phyloP scores from a whole-genome alignment of 352 stramenopile genomes.

The Phytopythium aichiense region DNA sequence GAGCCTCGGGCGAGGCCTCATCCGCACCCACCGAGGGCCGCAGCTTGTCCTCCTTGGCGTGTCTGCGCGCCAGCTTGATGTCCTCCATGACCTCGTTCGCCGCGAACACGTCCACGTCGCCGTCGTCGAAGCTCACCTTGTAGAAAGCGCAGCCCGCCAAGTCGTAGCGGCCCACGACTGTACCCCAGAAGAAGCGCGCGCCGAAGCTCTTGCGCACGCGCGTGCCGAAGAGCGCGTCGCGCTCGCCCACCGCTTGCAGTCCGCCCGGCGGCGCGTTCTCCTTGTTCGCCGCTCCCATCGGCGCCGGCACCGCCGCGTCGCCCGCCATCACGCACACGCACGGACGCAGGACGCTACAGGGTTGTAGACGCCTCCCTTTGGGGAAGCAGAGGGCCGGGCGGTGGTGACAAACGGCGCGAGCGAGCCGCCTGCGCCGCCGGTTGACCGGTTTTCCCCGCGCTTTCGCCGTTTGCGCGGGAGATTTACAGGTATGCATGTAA shows the following conservation, averaged over 20 bases:
- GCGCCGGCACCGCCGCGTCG: not conserved
- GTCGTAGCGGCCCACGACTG: slow-evolving; percentile 50
- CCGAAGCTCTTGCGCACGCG: slow-evolving; percentile 72
- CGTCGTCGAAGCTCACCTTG: slow-evolving; percentile 81
- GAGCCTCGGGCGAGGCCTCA: not conserved
- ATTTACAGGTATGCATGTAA: not conserved
- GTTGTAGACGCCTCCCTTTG: no score
- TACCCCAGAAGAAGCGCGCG: slow-evolving; percentile 61
- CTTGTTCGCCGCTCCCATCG: not conserved
- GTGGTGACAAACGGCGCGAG: not conserved
- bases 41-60: slow-evolving; percentile 23
- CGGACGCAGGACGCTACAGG: not conserved
- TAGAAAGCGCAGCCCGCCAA: slow-evolving; percentile 54
- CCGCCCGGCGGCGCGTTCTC: not conserved
- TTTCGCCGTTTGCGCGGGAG: not conserved
- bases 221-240: slow-evolving; percentile 23
- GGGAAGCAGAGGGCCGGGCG: no score
- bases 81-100: slow-evolving; percentile 48
- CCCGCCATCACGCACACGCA: not conserved
- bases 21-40: not conserved
- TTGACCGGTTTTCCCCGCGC: not conserved
- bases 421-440: no score
- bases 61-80: slow-evolving; percentile 25
- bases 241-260: not conserved
- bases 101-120: slow-evolving; percentile 71